A percentile compares a stretch with the other conserved stretches of the same genome.
Conservation (phyloP, 2,329 filamentous ascomycete genomes). For the Verticillium albo-atrum region DNA sequence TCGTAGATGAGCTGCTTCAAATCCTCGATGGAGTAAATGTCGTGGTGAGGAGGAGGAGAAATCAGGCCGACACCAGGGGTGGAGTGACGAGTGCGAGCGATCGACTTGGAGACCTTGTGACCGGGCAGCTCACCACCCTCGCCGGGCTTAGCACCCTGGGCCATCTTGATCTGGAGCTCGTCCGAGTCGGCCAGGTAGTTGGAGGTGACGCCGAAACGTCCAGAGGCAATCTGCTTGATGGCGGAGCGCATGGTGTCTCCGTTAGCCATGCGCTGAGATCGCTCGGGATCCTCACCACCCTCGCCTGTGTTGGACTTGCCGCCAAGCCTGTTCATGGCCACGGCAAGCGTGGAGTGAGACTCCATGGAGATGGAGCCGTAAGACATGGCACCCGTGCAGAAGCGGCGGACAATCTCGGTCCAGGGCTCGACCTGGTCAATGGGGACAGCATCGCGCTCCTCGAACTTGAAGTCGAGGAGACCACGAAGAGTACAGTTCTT, state of each 20-base stretch:
- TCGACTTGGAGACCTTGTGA: constrained; percentile 92
- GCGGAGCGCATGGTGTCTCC: constrained; percentile 96
- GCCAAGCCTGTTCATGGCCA: constrained; percentile 94
- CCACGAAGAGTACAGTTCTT: constrained; percentile 94
- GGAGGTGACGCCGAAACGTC: constrained; percentile 92
- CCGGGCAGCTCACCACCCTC: constrained; percentile 96
- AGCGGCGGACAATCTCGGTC: constrained; percentile 95
- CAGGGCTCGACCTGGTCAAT: constrained; percentile 97
- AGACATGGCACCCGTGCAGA: constrained; percentile 97
- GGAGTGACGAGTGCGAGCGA: constrained; percentile 91
- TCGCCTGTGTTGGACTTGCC: constrained; percentile 98
- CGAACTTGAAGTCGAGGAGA: constrained; percentile 93
- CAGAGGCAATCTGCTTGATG: constrained; percentile 96
- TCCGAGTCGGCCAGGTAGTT: constrained; percentile 93
- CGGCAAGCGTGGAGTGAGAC: constrained; percentile 89
- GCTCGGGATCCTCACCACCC: constrained; percentile 92
- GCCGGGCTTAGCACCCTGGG: constrained; percentile 94
- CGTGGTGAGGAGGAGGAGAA: constrained; percentile 92
- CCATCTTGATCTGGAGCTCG: constrained; percentile 99
- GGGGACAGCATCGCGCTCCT: constrained; percentile 76
- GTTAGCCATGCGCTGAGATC: constrained; percentile 79
- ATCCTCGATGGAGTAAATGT: constrained; percentile 98
- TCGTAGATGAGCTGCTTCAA: constrained; percentile 97
- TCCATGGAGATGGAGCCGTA: constrained; percentile 99
- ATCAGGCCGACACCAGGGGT: constrained; percentile 95